Evolutionary conservation across 352 stramenopile species (phyloP).

Genomic region (Phytophthora citricola): DNA sequence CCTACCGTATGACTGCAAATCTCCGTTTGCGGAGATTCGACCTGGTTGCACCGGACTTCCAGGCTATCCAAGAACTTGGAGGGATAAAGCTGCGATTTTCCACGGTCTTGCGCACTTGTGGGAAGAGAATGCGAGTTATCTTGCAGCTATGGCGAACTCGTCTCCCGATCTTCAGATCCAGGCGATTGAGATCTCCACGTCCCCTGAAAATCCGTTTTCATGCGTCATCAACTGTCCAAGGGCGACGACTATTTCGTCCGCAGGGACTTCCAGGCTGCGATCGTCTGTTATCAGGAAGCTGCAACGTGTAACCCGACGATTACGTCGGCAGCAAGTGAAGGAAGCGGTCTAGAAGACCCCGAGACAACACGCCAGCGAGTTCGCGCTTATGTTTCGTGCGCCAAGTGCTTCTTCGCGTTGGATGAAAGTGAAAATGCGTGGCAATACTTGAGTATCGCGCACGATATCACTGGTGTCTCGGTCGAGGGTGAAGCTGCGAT

Average conservation of each 20-base stretch:
- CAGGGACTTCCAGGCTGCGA: slow-evolving; percentile 61
- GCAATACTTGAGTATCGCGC: slow-evolving; percentile 49
- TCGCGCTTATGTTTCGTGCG: slow-evolving; percentile 54
- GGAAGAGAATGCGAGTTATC: slow-evolving; percentile 66
- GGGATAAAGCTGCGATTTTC: slow-evolving; percentile 80
- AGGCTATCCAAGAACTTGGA: slow-evolving; percentile 59
- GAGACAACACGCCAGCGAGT: slow-evolving; percentile 52
- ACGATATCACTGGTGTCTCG: slow-evolving; percentile 41
- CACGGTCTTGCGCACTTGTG: slow-evolving; percentile 74
- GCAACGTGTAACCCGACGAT: slow-evolving; percentile 31
- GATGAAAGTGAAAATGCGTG: slow-evolving; percentile 54
- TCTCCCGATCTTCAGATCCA: slow-evolving; percentile 43
- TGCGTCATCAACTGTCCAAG: slow-evolving; percentile 63
- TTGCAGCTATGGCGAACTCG: slow-evolving; percentile 42
- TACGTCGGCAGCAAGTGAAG: slow-evolving; percentile 21
- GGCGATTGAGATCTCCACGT: slow-evolving; percentile 40
- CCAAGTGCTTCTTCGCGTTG: slow-evolving; percentile 72
- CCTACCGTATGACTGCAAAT: slow-evolving; percentile 79
- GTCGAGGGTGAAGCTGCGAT: slow-evolving; percentile 57
- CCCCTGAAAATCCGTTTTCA: slow-evolving; percentile 54
- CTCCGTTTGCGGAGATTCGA: slow-evolving; percentile 65
- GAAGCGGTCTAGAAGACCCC: slow-evolving; percentile 29
- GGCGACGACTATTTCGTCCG: slow-evolving; percentile 68
- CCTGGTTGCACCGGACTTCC: slow-evolving; percentile 55
- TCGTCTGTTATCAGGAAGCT: slow-evolving; percentile 61